Evolutionary conservation across 2,329 filamentous ascomycete species (phyloP), one percentile per base, ranked within the genome.

Genomic region (Fusarium falciforme): DNA sequence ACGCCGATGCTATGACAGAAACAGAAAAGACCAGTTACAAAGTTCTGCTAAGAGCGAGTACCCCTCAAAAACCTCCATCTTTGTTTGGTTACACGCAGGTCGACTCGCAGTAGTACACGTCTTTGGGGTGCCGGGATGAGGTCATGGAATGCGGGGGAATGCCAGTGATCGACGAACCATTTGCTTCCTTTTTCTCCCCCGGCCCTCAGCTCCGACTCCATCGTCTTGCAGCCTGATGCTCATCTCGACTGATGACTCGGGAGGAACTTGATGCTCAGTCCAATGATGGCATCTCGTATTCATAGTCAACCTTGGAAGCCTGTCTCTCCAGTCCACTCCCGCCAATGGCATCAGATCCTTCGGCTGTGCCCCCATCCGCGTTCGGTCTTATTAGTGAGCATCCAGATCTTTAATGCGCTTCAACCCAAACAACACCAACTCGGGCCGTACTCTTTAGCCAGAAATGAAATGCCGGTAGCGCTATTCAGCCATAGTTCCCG

Each of bases 101-200:
- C 61, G 70, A 67, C 49, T 31, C 27, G 49, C 49, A 54, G 49
- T 54, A 54, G 76, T 27, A 47, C 76, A 77, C 68, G 61, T 66
- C 55, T 72, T 75, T 67, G 68, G 70, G 70, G 61, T 69, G 68
- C 72, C 75, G 77, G 75, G 77, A 80, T 80, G 79, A 80, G 79
- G 79, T 79, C 77, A 80, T 79, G 79, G 77, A 80, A 79, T 80
- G 79, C 79, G 79, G 79, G 78, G 79, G 75, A 78, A 77, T 78
- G 47, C 73, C 73, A 72, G 64, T 68, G 70, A 72, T 73, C 67
- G 59, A 65, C 68, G 65, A 70, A 27, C 61, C 73, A 64, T 67
- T 20, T 62, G 61, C 42, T 57, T 64, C 33, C 64, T 54, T 40
- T 27, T 55, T 33, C 55, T 47, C 20, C 64, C 40, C 70, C 59